Percentiles rank a stretch among this genome's conserved stretches.
Evolutionary conservation across 805 yeast genomes (phyloP).

Genomic region (Candida yuanshanica): DNA sequence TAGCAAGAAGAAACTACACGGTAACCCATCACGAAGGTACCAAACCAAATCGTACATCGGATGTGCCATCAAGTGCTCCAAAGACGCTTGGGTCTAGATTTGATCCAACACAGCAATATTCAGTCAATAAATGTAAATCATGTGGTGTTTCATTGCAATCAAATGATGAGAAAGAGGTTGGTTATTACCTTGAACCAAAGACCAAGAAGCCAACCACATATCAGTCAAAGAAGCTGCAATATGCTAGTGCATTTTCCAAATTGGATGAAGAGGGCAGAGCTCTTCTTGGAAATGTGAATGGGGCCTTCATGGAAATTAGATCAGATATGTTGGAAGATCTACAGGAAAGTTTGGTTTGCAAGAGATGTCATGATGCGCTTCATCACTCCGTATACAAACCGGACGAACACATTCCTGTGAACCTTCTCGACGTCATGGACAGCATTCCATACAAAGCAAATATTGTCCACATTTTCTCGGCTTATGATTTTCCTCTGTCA

Average conservation of each 20-base stretch:
- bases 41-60: background rate
- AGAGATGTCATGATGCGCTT: conserved; percentile 50
- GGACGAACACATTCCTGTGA: conserved; percentile 28
- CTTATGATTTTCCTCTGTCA: conserved; percentile 65
- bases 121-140: conserved; percentile 35
- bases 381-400: conserved; percentile 36
- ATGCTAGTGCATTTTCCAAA: conserved; percentile 16
- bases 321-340: conserved; percentile 1
- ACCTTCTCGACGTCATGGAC: conserved; percentile 27
- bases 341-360: conserved; percentile 31
- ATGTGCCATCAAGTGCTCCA: background rate
- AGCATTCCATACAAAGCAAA: conserved; percentile 38
- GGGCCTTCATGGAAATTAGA: background rate
- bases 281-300: conserved; percentile 7
- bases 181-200: conserved; percentile 36
- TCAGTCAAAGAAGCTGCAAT: conserved; percentile 14
- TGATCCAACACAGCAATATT: conserved; percentile 7
- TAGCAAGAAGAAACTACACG: background rate
- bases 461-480: conserved; percentile 57
- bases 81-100: conserved; percentile 1
- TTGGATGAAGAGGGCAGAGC: conserved; percentile 20
- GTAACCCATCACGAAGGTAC: too few species aligned
- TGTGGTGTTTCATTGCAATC: conserved; percentile 55
- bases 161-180: conserved; percentile 30
- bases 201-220: conserved; percentile 6